A percentile compares a stretch with the other conserved stretches of the same genome.
phyloP scores from a whole-genome alignment of 208 protist genomes.

The Leishmania braziliensis region DNA sequence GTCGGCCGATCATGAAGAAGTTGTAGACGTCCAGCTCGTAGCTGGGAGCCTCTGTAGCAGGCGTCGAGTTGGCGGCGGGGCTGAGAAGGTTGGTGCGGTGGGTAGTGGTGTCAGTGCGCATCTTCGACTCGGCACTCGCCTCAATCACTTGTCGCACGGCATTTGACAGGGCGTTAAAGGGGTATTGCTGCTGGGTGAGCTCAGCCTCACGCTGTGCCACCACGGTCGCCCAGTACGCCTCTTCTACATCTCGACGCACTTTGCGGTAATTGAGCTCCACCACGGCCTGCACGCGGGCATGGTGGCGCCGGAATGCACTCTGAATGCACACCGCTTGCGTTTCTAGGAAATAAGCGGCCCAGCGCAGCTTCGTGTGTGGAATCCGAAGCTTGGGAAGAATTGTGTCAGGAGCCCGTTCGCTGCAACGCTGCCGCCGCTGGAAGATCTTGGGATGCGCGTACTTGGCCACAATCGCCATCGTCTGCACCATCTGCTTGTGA shows the following conservation, averaged over 20 bases:
- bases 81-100: background rate
- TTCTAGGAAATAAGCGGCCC: slow-evolving; percentile 14
- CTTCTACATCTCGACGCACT: slow-evolving; percentile 48
- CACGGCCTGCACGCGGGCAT: slow-evolving; percentile 34
- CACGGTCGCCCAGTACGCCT: slow-evolving; percentile 53
- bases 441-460: slow-evolving; percentile 15
- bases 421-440: slow-evolving; percentile 9
- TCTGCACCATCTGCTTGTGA: slow-evolving; percentile 13
- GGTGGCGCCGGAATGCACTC: slow-evolving; percentile 45
- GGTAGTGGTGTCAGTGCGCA: background rate
- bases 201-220: slow-evolving; percentile 42
- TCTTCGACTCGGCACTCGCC: slow-evolving; percentile 7
- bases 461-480: slow-evolving; percentile 17
- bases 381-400: slow-evolving; percentile 19
- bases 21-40: slow-evolving; percentile 57
- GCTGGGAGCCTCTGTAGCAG: background rate
- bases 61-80: background rate
- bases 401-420: slow-evolving; percentile 10
- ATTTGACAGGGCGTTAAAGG: slow-evolving; percentile 1
- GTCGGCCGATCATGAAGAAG: slow-evolving; percentile 45
- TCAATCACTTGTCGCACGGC: slow-evolving; percentile 14
- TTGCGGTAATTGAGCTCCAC: slow-evolving; percentile 68
- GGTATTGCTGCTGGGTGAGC: slow-evolving; percentile 13
- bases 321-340: slow-evolving; percentile 45
- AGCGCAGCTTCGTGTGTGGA: slow-evolving; percentile 23